Percentiles rank a stretch among this genome's conserved stretches.
phyloP scores from a whole-genome alignment of 495 filamentous ascomycete species.

The Penicillium chermesinum region DNA sequence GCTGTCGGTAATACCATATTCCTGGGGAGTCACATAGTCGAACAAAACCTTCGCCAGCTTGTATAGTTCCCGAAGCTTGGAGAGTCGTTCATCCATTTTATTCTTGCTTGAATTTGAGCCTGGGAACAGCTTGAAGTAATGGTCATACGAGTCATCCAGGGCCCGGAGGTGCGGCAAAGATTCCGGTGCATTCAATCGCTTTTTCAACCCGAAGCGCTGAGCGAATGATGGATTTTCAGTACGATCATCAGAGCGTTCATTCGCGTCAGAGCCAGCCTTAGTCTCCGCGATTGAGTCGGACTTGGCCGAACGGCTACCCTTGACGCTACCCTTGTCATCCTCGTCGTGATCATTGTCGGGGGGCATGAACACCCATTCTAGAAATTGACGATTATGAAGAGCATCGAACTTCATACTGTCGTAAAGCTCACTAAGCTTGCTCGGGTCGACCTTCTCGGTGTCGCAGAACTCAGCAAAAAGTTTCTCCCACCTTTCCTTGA shows the following conservation, averaged over 20 bases:
- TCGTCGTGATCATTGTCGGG: constrained; percentile 57
- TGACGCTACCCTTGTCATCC: constrained; percentile 49
- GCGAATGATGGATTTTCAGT: constrained; percentile 36
- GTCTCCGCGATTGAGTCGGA: constrained; percentile 30
- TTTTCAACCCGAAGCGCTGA: constrained; percentile 46
- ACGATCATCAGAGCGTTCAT: constrained; percentile 31
- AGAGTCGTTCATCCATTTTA: constrained; percentile 78
- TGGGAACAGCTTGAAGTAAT: constrained; percentile 84
- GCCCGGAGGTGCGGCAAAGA: constrained; percentile 41
- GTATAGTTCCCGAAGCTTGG: constrained; percentile 87
- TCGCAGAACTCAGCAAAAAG: constrained; percentile 95
- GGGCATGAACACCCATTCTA: constrained; percentile 98
- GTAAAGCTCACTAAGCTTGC: constrained; percentile 95
- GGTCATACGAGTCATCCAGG: constrained; percentile 48
- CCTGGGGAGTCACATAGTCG: constrained; percentile 96
- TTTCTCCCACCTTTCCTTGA: constrained; percentile 98
- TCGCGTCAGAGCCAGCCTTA: constrained; percentile 21
- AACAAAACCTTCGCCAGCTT: constrained; percentile 90
- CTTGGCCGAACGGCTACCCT: constrained; percentile 17
- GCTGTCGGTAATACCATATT: constrained; percentile 89
- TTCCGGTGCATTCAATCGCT: constrained; percentile 36
- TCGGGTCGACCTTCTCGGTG: constrained; percentile 93
- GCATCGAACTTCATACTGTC: constrained; percentile 99
- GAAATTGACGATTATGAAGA: constrained; percentile 88
- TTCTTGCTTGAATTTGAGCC: constrained; percentile 72